Base-by-base conservation (phyloP, 2,329 filamentous ascomycete genomes). In the Orbilia blumenaviensis region DNA sequence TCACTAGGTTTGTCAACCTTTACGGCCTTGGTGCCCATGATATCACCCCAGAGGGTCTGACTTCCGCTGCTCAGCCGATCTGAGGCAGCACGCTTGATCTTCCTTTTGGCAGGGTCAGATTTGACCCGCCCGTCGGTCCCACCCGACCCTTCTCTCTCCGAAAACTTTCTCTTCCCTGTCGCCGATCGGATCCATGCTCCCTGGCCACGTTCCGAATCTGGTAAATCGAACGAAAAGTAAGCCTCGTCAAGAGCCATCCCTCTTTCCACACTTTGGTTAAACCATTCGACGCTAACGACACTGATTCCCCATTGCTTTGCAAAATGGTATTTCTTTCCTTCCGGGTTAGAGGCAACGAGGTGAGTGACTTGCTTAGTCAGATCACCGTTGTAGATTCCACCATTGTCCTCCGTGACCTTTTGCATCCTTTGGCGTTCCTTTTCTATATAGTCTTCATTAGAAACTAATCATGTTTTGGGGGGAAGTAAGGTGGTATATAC, bases 161-260 rank as follows among this genome's bases (percentile, higher is more conserved):
- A 80, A 86, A 82, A 79, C 56, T 86, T 84, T 52, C 84, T 85
- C 79, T 85, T 87, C 80, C 89, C 87, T 90, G 91, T 95, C 4
- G 94, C 60, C 14, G 66, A 48, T 25, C 41, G 64, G 23, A 66
- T 21, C 69, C 44, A 66, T 44, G 58, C 93, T 66, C 79, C 10
- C 90, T 92, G 32, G 86, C 84, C 0, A 94, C 95, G 81, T 93
- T 91, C 80, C 93, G 86, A 78, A 91, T 88, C 5, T 81, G 78
- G 0, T 92, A 89, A 16, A 94, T 82, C 25, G 88, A 84, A 1
- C 93, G 94, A 81, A 82, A 96, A 99, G 74, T 88, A 89, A n/a
- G 85, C 83, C 82, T 98, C 95, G 66, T 97, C 92, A 18, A 99
- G 85, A 18, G 94, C 91, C 93, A 99, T 95, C 68, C 93, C 93